Base-by-base conservation (phyloP, 23 red algal genomes). In the Porphyridium purpureum region DNA sequence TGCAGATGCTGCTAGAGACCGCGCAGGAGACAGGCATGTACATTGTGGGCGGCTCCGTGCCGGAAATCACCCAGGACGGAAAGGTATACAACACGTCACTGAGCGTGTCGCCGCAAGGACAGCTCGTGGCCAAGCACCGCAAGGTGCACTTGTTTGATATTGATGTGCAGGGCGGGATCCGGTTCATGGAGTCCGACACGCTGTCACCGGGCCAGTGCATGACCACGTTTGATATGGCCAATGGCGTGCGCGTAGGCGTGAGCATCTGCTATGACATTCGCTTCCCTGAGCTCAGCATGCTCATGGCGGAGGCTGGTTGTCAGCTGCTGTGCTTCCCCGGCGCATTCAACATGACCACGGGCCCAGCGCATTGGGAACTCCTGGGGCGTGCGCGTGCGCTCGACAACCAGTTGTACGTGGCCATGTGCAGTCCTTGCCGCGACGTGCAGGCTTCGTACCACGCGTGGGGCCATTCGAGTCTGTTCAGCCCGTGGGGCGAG, bases 261-360 rank as follows among this genome's bases (percentile, higher is more conserved):
- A 73, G 66, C 29, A 98, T 98, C 47, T 98, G 90, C 33, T 98
- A 98, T 34, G 90, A 98, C 41, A 56, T 98, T 27, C 66, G 90
- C 29, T 98, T 98, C 49, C 78, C 90, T 6, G 90, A 98, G 74
- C 41, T 86, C 35, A 62, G 71, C 8, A 61, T 55, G 42, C 64
- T 75, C 4, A 61, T 86, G 31, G 51, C 73, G 24, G 35, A 62
- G 9, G 55, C 62, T 21, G 66, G 59, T 14, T 72, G 69, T 4
- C 42, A 47, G 44, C 26, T 98, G 36, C 41, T 98, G 27, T 40
- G 76, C 8, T 76, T 72, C 55, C 90, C 90, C 1, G 90, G 80
- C 34, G 90, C 90, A n/a, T 98, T 98, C 60, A 98, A 98, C 41
- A 82, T 86, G 80, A 98, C 90, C 14, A 98, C 90, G 0, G 90